A percentile compares a stretch with the other conserved stretches of the same genome.
These are phyloP conservation scores for Calonectria montana DNA, from an alignment of 2,329 filamentous ascomycete species.

Conservation along the genomic window DNA sequence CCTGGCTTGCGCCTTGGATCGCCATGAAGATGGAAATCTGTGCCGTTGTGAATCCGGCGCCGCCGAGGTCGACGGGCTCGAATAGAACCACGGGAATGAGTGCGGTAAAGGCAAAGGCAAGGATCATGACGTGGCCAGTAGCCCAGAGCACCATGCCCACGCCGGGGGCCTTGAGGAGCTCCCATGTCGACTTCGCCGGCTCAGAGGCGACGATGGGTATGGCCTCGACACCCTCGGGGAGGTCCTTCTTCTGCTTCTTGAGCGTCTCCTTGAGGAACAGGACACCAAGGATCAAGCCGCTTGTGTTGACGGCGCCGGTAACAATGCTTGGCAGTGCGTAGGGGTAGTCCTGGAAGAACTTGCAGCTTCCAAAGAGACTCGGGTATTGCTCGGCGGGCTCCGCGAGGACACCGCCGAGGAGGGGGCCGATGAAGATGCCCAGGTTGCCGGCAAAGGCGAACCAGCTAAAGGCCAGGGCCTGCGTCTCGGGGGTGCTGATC, in stretches of 20 bases:
- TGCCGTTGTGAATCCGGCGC: conserved; percentile 70
- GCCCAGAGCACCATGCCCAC: conserved; percentile 74
- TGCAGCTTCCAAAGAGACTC: conserved; percentile 57
- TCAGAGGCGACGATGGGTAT: neutral
- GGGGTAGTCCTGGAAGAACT: conserved; percentile 62
- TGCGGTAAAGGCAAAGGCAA: conserved; percentile 79
- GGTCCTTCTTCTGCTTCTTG: conserved; percentile 33
- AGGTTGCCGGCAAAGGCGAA: conserved; percentile 82
- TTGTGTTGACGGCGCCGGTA: conserved; percentile 65
- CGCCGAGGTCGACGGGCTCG: conserved; percentile 71
- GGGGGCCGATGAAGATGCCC: conserved; percentile 78
- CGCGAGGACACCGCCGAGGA: conserved; percentile 76
- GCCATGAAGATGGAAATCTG: conserved; percentile 76
- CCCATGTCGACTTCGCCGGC: conserved; percentile 38
- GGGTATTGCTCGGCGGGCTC: conserved; percentile 75
- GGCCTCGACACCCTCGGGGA: neutral
- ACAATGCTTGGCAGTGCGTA: conserved; percentile 68
- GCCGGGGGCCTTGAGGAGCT: conserved; percentile 70
- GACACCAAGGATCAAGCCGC: conserved; percentile 58
- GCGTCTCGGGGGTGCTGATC: conserved; percentile 75
- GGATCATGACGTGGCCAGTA: conserved; percentile 74
- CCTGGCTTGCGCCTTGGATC: conserved; percentile 73
- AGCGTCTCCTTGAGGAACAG: conserved; percentile 75
- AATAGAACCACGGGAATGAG: conserved; percentile 77
- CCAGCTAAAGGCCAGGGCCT: conserved; percentile 79